These are phyloP conservation scores for Prunus mongolica DNA, from an alignment of 306 rosid genomes.

Conservation along the genomic window DNA sequence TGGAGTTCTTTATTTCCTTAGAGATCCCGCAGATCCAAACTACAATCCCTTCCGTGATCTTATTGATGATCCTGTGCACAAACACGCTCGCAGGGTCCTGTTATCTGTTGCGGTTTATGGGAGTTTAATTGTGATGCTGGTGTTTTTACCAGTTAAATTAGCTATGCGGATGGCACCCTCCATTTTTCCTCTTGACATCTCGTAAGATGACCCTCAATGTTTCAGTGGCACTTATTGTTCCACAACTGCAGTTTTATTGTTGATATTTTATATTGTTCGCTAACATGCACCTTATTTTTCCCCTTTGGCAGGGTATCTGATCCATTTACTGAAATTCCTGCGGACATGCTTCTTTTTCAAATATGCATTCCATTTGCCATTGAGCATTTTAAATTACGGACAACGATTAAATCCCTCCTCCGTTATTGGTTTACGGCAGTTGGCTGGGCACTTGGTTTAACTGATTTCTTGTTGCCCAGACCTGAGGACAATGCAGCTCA, in stretches of 20 bases:
- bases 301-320: constrained; percentile 78
- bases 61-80: constrained; percentile 98
- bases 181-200: constrained; percentile 92
- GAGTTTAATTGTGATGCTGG: constrained; percentile 97
- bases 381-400: constrained; percentile 93
- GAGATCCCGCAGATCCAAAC: constrained; percentile 99
- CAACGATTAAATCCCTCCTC: constrained; percentile 87
- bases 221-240: constrained; percentile 12
- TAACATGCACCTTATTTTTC: constrained; percentile 19
- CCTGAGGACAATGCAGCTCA: constrained; percentile 75
- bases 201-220: constrained; percentile 50
- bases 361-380: constrained; percentile 96
- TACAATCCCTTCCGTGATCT: constrained; percentile 98
- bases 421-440: constrained; percentile 92
- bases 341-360: constrained; percentile 98
- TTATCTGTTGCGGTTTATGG: constrained; percentile 97
- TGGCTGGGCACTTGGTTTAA: constrained; percentile 98
- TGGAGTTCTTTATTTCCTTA: constrained; percentile 94
- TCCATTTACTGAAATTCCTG: constrained; percentile 98
- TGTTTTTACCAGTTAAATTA: constrained; percentile 91
- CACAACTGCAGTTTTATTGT: neutral
- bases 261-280: constrained; percentile 4
- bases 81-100: constrained; percentile 97
- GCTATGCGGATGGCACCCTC: constrained; percentile 93
- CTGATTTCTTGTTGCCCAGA: constrained; percentile 80